Evolutionary conservation across 306 rosid genomes (phyloP).

Genomic region (Crotalaria pallida): DNA sequence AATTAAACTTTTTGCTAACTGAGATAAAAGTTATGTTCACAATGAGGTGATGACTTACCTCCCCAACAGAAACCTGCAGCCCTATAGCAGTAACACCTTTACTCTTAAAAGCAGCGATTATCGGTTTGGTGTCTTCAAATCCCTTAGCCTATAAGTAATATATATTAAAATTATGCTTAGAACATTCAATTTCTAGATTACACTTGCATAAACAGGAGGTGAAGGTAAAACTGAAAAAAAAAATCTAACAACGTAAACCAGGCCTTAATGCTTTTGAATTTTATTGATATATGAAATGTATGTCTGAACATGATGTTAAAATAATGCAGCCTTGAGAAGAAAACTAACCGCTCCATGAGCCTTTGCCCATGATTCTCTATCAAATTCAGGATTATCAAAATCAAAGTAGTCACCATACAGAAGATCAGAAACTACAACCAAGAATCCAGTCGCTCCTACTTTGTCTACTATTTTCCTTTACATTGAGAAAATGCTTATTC

Average conservation of each 20-base stretch:
- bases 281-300: no score
- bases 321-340: no score
- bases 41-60: slow-evolving; percentile 25
- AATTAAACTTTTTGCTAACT: neutral
- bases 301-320: no score
- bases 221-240: neutral
- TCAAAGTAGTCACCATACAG: no score
- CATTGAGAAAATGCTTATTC: no score
- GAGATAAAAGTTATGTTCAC: neutral
- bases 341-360: no score
- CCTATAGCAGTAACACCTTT: slow-evolving; percentile 44
- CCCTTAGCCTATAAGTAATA: slow-evolving; percentile 40
- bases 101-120: slow-evolving; percentile 45
- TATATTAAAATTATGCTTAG: neutral
- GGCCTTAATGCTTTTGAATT: no score
- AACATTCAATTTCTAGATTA: neutral
- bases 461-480: no score
- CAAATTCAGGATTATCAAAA: no score
- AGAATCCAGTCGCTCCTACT: no score
- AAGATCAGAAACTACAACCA: no score
- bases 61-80: slow-evolving; percentile 72
- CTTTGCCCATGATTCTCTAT: no score
- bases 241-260: neutral
- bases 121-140: slow-evolving; percentile 37
- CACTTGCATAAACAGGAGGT: neutral